A percentile compares a stretch with the other conserved stretches of the same genome.
phyloP scores from a whole-genome alignment of 2,329 filamentous ascomycete species.

The Elsinoe batatas region DNA sequence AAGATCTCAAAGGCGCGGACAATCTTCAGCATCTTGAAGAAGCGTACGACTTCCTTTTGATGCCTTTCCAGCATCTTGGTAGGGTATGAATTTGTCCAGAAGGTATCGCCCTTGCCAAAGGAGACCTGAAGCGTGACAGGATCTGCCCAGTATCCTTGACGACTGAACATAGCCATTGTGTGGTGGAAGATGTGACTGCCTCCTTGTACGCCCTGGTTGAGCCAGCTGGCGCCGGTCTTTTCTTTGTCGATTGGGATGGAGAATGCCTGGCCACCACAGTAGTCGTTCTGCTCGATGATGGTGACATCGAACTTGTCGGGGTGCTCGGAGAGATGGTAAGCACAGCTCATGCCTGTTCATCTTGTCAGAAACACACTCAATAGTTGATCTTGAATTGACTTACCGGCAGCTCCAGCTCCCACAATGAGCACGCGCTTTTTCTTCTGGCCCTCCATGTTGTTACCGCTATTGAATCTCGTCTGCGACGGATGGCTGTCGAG shows the following conservation, averaged over 20 bases:
- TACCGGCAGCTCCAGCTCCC: slow-evolving; percentile 54
- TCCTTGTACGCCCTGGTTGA: slow-evolving; percentile 56
- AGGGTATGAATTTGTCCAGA: slow-evolving; percentile 58
- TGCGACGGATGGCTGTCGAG: slow-evolving; percentile 20
- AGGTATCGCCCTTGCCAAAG: slow-evolving; percentile 53
- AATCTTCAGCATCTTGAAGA: slow-evolving; percentile 46
- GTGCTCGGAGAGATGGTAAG: slow-evolving; percentile 56
- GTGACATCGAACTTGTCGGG: slow-evolving; percentile 57
- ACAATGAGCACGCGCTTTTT: slow-evolving; percentile 48
- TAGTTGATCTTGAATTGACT: slow-evolving; percentile 28
- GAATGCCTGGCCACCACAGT: slow-evolving; percentile 53
- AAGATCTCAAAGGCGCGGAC: slow-evolving; percentile 52
- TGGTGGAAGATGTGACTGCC: slow-evolving; percentile 58
- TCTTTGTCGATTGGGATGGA: slow-evolving; percentile 47
- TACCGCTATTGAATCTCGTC: slow-evolving; percentile 28
- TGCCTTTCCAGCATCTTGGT: slow-evolving; percentile 48
- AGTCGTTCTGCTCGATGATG: slow-evolving; percentile 48
- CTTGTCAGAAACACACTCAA: not conserved
- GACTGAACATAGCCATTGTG: slow-evolving; percentile 54
- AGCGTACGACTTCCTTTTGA: slow-evolving; percentile 45
- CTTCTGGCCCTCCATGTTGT: slow-evolving; percentile 28
- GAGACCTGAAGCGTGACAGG: slow-evolving; percentile 52
- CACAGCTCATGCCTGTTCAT: slow-evolving; percentile 48
- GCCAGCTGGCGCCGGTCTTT: slow-evolving; percentile 48
- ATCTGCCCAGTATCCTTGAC: slow-evolving; percentile 47